Conservation (phyloP, 2,329 filamentous ascomycete species). For the Emydomyces testavorans region DNA sequence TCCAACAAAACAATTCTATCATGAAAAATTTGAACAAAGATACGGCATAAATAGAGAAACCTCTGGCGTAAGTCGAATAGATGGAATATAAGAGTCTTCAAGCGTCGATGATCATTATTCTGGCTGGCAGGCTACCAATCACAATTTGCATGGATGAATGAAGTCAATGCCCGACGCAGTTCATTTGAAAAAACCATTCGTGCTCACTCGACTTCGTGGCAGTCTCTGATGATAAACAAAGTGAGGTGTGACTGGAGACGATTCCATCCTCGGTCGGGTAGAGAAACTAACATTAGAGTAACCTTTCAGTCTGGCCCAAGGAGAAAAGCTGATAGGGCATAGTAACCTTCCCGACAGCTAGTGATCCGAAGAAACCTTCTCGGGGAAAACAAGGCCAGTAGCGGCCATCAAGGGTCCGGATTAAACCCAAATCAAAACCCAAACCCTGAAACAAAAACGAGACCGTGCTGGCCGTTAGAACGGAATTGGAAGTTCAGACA, state of each 20-base stretch:
- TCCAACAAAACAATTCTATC: no score
- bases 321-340: not conserved
- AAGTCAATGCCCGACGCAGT: not conserved
- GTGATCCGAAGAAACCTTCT: not conserved
- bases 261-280: slow-evolving; percentile 1
- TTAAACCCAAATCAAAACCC: slow-evolving; percentile 1
- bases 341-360: slow-evolving; percentile 5
- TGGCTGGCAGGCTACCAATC: not conserved
- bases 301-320: not conserved
- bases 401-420: slow-evolving; percentile 4
- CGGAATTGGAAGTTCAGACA: not conserved
- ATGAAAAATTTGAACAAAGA: not conserved
- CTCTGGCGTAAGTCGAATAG: not conserved
- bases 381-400: slow-evolving; percentile 6
- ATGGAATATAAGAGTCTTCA: not conserved
- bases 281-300: slow-evolving; percentile 5
- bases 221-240: not conserved
- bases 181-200: not conserved
- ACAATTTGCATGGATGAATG: not conserved
- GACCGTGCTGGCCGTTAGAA: not conserved
- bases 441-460: not conserved
- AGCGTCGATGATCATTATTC: not conserved
- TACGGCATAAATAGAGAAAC: not conserved
- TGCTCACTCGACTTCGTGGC: not conserved
- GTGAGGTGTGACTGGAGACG: not conserved